A percentile compares a stretch with the other conserved stretches of the same genome.
phyloP scores from a whole-genome alignment of 2,329 filamentous ascomycete species.

The Stagonosporopsis chrysanthemi region DNA sequence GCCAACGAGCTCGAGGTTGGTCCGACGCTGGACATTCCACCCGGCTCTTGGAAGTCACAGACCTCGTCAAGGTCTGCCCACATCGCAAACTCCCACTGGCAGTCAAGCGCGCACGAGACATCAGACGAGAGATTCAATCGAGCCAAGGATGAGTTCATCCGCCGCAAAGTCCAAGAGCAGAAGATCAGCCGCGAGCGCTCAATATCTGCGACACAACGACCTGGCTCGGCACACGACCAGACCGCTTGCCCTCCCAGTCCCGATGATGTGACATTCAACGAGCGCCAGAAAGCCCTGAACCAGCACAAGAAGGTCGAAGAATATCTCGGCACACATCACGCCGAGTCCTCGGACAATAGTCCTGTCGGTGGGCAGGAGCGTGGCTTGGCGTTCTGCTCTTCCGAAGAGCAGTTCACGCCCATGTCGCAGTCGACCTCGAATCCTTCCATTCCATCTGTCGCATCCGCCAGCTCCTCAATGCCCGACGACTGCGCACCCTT shows the following conservation, averaged over 20 bases:
- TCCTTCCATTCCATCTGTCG: constrained; percentile 60
- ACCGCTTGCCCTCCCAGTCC: constrained; percentile 57
- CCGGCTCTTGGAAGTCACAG: constrained; percentile 16
- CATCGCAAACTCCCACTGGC: constrained; percentile 18
- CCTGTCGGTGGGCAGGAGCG: constrained; percentile 44
- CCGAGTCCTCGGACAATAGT: constrained; percentile 51
- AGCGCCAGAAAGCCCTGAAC: constrained; percentile 37
- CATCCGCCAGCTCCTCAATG: constrained; percentile 57
- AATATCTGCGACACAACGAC: constrained; percentile 32
- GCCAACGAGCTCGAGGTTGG: constrained; percentile 37
- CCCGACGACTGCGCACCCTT: constrained; percentile 43
- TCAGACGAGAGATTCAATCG: constrained; percentile 45
- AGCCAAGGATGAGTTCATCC: constrained; percentile 50
- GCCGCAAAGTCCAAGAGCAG: constrained; percentile 45
- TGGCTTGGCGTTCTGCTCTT: constrained; percentile 54
- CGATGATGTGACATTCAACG: constrained; percentile 50
- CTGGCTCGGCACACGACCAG: constrained; percentile 40
- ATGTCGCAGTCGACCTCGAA: constrained; percentile 60
- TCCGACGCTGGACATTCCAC: constrained; percentile 27
- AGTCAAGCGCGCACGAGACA: constrained; percentile 29
- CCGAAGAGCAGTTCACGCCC: constrained; percentile 57
- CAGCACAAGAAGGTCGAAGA: constrained; percentile 42
- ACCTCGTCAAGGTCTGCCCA: constrained; percentile 16
- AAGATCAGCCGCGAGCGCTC: constrained; percentile 38
- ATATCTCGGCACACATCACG: constrained; percentile 37